A percentile compares a stretch with the other conserved stretches of the same genome.
Evolutionary conservation across 176 grass and related monocot species (phyloP).

Genomic region (Oryza meridionalis): DNA sequence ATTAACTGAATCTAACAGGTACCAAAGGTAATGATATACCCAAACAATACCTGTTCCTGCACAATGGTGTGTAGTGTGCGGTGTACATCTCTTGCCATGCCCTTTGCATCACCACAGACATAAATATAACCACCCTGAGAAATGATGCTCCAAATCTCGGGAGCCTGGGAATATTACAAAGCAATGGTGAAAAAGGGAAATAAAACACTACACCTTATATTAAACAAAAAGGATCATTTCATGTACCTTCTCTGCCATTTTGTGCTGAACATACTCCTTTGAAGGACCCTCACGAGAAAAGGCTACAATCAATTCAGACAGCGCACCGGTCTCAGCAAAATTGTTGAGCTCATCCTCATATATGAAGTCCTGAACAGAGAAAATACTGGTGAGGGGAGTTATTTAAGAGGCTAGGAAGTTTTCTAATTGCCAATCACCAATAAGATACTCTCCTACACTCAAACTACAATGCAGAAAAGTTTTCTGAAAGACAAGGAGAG

Average conservation of each 20-base stretch:
- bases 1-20: slow-evolving; percentile 14
- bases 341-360: slow-evolving; percentile 86
- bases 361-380: slow-evolving; percentile 79
- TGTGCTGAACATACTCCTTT: slow-evolving; percentile 96
- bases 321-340: slow-evolving; percentile 61
- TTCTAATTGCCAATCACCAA: neutral
- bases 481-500: neutral
- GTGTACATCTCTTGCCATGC: slow-evolving; percentile 98
- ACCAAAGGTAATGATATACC: neutral
- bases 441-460: slow-evolving; percentile 15
- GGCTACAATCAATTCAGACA: slow-evolving; percentile 78
- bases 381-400: neutral
- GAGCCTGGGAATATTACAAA: slow-evolving; percentile 52
- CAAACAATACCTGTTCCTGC: slow-evolving; percentile 74
- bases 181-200: neutral
- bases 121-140: slow-evolving; percentile 88
- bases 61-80: slow-evolving; percentile 68
- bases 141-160: slow-evolving; percentile 77
- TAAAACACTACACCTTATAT: neutral
- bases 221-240: slow-evolving; percentile 20
- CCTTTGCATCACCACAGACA: slow-evolving; percentile 92
- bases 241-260: slow-evolving; percentile 85
- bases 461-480: slow-evolving; percentile 18
- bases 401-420: neutral
- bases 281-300: slow-evolving; percentile 92